These are phyloP conservation scores for Microdochium paspali DNA, from an alignment of 2,329 filamentous ascomycete species.

Conservation along the genomic window DNA sequence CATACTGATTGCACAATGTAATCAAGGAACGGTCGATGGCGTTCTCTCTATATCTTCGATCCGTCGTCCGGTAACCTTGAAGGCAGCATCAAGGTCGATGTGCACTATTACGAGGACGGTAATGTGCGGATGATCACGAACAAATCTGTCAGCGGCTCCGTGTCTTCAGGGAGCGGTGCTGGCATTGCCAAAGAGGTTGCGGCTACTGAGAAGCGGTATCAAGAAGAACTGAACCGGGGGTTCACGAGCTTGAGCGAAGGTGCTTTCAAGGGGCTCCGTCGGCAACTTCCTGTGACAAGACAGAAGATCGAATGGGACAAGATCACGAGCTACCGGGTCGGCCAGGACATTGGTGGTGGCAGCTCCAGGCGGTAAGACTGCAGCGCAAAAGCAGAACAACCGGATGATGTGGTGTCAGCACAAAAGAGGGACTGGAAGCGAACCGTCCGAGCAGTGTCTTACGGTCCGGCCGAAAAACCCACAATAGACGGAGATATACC, in stretches of 20 bases:
- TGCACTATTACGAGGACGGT: slow-evolving; percentile 99
- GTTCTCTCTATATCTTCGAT: slow-evolving; percentile 73
- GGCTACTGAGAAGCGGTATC: slow-evolving; percentile 77
- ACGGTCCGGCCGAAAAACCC: too few relatives aligned
- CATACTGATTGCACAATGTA: slow-evolving; percentile 8
- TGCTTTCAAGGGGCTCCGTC: slow-evolving; percentile 84
- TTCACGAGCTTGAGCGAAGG: slow-evolving; percentile 86
- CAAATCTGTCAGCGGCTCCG: slow-evolving; percentile 57
- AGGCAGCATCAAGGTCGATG: slow-evolving; percentile 82
- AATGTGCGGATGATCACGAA: slow-evolving; percentile 91
- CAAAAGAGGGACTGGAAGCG: not conserved
- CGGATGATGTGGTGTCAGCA: not conserved
- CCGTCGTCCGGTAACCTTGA: slow-evolving; percentile 59
- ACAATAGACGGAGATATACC: too few relatives aligned
- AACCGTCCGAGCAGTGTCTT: too few relatives aligned
- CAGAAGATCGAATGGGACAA: slow-evolving; percentile 99
- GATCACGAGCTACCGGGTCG: slow-evolving; percentile 82
- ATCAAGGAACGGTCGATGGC: slow-evolving; percentile 86
- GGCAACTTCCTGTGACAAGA: slow-evolving; percentile 90
- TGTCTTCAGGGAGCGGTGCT: slow-evolving; percentile 50
- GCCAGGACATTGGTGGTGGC: slow-evolving; percentile 68
- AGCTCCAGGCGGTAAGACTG: slow-evolving; percentile 43
- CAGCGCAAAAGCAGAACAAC: not conserved
- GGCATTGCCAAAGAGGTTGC: slow-evolving; percentile 74
- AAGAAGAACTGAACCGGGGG: slow-evolving; percentile 88